Evolutionary conservation across 371 early-diverging fungal species (phyloP).

Genomic region (Coemansia sp.): DNA sequence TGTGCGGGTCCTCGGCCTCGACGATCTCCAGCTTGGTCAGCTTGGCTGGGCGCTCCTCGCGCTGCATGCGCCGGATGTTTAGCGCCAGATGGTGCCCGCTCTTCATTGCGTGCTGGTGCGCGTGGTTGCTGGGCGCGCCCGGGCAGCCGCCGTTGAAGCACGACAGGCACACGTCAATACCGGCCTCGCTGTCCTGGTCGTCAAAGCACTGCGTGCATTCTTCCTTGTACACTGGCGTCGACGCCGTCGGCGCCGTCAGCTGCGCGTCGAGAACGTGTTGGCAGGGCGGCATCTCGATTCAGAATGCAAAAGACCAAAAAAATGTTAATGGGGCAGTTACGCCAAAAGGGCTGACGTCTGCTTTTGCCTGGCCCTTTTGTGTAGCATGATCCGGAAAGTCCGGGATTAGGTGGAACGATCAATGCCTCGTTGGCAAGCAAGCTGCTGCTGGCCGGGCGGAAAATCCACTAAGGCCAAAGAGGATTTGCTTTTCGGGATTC

Average conservation of each 20-base stretch:
- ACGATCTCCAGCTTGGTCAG: conserved; percentile 87
- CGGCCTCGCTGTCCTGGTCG: conserved; percentile 66
- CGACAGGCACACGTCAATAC: conserved; percentile 88
- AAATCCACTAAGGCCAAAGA: too few relatives aligned
- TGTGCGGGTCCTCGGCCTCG: conserved; percentile 60
- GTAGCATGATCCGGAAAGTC: too few relatives aligned
- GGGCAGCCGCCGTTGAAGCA: conserved; percentile 93
- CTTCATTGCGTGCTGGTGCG: conserved; percentile 68
- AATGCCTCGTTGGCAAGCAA: too few relatives aligned
- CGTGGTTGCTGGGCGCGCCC: conserved; percentile 65
- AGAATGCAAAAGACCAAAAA: background rate
- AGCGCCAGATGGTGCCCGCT: conserved; percentile 75
- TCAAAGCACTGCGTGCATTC: conserved; percentile 96
- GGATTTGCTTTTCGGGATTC: too few relatives aligned
- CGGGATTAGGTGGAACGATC: too few relatives aligned
- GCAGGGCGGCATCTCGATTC: conserved; percentile 21
- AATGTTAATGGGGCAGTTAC: background rate
- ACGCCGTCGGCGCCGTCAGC: conserved; percentile 28
- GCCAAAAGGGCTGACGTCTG: too few relatives aligned
- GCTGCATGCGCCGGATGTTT: conserved; percentile 72
- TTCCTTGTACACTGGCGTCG: conserved; percentile 78
- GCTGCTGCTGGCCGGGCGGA: too few relatives aligned
- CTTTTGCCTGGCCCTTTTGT: too few relatives aligned
- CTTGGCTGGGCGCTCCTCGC: conserved; percentile 62
- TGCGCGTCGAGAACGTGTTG: conserved; percentile 26